phyloP scores from a whole-genome alignment of 352 stramenopile species.

The Phytophthora tentaculata region DNA sequence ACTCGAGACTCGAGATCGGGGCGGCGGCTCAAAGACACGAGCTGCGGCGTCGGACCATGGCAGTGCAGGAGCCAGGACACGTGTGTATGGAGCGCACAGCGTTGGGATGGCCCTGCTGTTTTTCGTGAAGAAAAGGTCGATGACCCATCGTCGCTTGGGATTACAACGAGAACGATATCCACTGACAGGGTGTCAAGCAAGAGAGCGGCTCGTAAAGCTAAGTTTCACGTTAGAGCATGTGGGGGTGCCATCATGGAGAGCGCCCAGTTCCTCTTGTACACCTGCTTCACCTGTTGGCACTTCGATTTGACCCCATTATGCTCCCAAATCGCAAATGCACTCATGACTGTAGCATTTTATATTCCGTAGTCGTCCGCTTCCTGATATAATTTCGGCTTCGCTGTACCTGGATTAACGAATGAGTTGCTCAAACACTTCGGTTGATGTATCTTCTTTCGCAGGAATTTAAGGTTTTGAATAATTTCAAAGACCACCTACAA shows the following conservation, averaged over 20 bases:
- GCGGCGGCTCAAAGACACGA: constrained; percentile 12
- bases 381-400: too few species aligned
- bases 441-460: neutral
- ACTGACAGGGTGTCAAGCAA: constrained; percentile 16
- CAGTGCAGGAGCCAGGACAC: constrained; percentile 8
- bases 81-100: constrained; percentile 7
- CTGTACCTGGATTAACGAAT: neutral
- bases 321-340: constrained; percentile 9
- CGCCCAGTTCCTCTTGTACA: constrained; percentile 23
- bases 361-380: neutral
- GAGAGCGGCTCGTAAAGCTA: constrained; percentile 17
- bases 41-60: constrained; percentile 10
- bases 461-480: neutral
- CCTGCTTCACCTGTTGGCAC: constrained; percentile 5
- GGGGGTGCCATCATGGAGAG: constrained; percentile 10
- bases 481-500: neutral
- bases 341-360: neutral
- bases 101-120: constrained; percentile 9
- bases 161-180: neutral
- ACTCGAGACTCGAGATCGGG: neutral
- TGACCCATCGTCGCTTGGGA: neutral
- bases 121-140: constrained; percentile 7
- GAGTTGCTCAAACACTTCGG: neutral
- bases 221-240: neutral
- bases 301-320: neutral